Conservation (phyloP, 2,329 filamentous ascomycete species). For the Monascus ruber region DNA sequence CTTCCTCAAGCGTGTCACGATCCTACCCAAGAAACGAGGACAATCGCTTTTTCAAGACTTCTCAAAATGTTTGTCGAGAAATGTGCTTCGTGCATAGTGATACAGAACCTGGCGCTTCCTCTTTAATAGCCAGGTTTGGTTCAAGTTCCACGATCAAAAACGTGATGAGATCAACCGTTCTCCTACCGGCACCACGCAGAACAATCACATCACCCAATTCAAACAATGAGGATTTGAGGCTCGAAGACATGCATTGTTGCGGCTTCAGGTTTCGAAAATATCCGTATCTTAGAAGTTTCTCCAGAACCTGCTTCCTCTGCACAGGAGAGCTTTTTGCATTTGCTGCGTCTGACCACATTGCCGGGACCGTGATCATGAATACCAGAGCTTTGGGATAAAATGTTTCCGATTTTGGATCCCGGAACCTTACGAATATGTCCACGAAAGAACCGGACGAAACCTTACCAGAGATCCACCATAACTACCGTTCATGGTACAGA, state of each 20-base stretch:
- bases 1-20: constrained; percentile 14
- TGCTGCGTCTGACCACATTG: constrained; percentile 18
- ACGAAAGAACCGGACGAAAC: background rate
- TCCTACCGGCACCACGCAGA: constrained; percentile 17
- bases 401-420: constrained; percentile 4
- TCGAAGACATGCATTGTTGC: constrained; percentile 10
- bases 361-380: constrained; percentile 19
- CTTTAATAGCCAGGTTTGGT: constrained; percentile 13
- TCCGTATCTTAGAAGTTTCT: constrained; percentile 1
- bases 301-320: constrained; percentile 7
- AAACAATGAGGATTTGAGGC: constrained; percentile 3
- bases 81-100: constrained; percentile 16
- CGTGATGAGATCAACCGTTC: constrained; percentile 20
- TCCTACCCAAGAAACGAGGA: constrained; percentile 9
- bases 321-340: constrained; percentile 7
- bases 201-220: constrained; percentile 13
- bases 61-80: constrained; percentile 17
- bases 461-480: too few relatives aligned
- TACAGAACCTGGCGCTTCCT: constrained; percentile 14
- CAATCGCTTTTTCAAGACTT: constrained; percentile 9
- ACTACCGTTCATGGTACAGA: too few relatives aligned
- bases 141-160: constrained; percentile 14
- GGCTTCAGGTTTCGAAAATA: constrained; percentile 15
- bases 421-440: constrained; percentile 2
- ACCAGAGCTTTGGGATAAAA: constrained; percentile 6